Evolutionary conservation across 495 filamentous ascomycete species (phyloP).

Genomic region (Hypomontagnella monticulosa): DNA sequence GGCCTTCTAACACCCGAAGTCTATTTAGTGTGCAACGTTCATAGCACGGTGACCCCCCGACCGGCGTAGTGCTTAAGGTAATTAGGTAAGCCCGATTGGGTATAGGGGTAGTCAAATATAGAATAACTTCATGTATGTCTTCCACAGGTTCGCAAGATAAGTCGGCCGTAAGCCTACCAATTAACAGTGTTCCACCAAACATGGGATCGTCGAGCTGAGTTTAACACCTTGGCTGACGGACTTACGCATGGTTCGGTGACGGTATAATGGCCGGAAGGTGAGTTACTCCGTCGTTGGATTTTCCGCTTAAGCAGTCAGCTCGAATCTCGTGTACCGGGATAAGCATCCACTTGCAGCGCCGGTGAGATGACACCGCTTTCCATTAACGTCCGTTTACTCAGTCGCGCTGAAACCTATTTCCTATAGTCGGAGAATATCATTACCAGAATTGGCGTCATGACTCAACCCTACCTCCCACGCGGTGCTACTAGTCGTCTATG

Average conservation of each 20-base stretch:
- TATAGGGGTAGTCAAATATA: background rate
- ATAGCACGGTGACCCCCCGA: too few relatives aligned
- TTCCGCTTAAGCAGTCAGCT: constrained; percentile 1
- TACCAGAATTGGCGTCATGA: constrained; percentile 9
- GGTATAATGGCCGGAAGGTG: constrained; percentile 24
- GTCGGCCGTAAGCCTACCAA: constrained; percentile 24
- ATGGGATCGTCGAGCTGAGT: constrained; percentile 7
- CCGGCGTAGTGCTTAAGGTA: background rate
- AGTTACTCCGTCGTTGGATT: constrained; percentile 34
- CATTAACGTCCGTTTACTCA: background rate
- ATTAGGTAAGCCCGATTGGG: constrained; percentile 12
- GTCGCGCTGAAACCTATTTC: constrained; percentile 4
- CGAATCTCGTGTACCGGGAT: background rate
- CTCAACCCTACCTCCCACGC: constrained; percentile 8
- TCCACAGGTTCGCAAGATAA: too few relatives aligned
- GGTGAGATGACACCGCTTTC: background rate
- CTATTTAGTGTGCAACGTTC: constrained; percentile 4
- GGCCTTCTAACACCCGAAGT: background rate
- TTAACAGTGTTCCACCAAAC: constrained; percentile 9
- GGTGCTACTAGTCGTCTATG: constrained; percentile 1
- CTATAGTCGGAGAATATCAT: constrained; percentile 9
- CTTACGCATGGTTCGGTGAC: constrained; percentile 22
- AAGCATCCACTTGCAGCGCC: background rate
- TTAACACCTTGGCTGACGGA: constrained; percentile 15
- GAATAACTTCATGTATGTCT: too few relatives aligned